phyloP scores from a whole-genome alignment of 2,329 filamentous ascomycete genomes.

The Chaetothyriales sp. region DNA sequence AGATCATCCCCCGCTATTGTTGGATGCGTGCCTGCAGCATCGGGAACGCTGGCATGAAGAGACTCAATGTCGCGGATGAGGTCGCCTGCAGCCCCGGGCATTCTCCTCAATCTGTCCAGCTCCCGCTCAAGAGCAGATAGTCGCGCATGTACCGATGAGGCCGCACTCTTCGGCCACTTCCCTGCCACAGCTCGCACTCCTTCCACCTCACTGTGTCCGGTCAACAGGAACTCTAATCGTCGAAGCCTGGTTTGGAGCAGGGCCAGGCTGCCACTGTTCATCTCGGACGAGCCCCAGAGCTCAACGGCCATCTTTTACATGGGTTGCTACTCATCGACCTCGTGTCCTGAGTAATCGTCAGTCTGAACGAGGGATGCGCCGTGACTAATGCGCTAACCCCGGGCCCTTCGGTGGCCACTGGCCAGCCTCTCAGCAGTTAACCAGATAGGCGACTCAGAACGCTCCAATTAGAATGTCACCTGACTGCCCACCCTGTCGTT shows the following conservation, averaged over 20 bases:
- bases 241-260: conserved; percentile 32
- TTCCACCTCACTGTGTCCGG: conserved; percentile 28
- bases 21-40: conserved; percentile 8
- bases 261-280: conserved; percentile 8
- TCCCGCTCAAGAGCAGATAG: conserved; percentile 27
- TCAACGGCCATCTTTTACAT: too few species aligned
- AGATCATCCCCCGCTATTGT: conserved; percentile 12
- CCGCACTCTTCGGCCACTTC: conserved; percentile 24
- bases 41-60: conserved; percentile 23
- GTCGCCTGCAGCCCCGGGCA: conserved; percentile 15
- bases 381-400: too few species aligned
- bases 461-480: too few species aligned
- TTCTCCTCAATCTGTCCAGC: conserved; percentile 26
- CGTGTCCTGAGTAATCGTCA: too few species aligned
- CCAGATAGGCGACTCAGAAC: too few species aligned
- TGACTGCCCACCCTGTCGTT: too few species aligned
- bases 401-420: too few species aligned
- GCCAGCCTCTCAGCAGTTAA: too few species aligned
- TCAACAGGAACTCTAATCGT: conserved; percentile 32
- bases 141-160: conserved; percentile 28
- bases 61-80: conserved; percentile 29
- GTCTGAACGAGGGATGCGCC: too few species aligned
- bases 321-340: too few species aligned
- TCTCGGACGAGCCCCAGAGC: background rate
- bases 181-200: conserved; percentile 24